phyloP scores from a whole-genome alignment of 2,329 filamentous ascomycete genomes.

The Pestalotiopsis sp. region DNA sequence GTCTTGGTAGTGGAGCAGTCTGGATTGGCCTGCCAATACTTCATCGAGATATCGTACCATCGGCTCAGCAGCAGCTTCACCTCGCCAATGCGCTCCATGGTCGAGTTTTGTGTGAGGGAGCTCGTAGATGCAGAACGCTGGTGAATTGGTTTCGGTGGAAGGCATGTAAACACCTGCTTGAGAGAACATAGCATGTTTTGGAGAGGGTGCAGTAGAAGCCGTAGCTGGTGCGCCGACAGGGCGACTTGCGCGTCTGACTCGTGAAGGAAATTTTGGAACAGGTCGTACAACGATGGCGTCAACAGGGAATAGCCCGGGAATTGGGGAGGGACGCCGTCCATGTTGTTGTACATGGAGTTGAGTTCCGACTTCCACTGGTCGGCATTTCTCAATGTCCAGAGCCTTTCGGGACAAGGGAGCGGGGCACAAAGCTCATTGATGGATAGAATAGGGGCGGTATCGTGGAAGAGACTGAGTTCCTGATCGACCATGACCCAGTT shows the following conservation, averaged over 20 bases:
- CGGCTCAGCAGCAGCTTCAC: conserved; percentile 65
- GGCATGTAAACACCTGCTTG: conserved; percentile 64
- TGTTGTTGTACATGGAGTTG: conserved; percentile 60
- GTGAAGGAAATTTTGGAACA: conserved; percentile 70
- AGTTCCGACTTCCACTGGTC: conserved; percentile 62
- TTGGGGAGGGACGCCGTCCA: conserved; percentile 51
- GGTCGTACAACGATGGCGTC: conserved; percentile 62
- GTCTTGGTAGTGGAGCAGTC: conserved; percentile 63
- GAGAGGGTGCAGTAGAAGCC: conserved; percentile 69
- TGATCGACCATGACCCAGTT: conserved; percentile 77
- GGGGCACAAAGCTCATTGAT: conserved; percentile 67
- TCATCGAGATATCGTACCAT: conserved; percentile 68
- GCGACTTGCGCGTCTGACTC: conserved; percentile 51
- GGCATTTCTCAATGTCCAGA: conserved; percentile 64
- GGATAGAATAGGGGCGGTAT: conserved; percentile 63
- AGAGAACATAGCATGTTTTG: conserved; percentile 68
- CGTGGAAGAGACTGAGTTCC: conserved; percentile 69
- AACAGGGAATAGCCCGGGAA: conserved; percentile 51
- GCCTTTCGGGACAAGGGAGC: conserved; percentile 61
- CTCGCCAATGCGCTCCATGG: conserved; percentile 63
- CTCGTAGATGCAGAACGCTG: conserved; percentile 47
- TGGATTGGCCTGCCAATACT: conserved; percentile 56
- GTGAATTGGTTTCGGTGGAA: conserved; percentile 43
- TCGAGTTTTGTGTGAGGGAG: conserved; percentile 61
- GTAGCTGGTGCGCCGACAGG: conserved; percentile 58